Conservation (phyloP, 345 rosid species). For the Populus davidiana region DNA sequence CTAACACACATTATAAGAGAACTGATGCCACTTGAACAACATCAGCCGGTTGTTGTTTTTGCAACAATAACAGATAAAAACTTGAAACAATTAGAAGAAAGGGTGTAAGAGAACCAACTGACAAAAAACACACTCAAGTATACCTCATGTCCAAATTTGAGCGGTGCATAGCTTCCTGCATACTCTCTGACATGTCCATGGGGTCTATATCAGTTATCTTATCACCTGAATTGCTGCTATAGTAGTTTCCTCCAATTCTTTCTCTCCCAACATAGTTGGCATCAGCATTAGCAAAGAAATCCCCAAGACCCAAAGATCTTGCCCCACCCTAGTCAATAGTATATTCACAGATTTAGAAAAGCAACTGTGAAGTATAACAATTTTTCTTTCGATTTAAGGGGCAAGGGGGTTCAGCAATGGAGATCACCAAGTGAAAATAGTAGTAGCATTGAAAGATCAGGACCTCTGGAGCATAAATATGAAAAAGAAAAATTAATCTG, state of each 20-base stretch:
- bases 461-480: too few species aligned
- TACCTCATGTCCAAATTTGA: slow-evolving; percentile 95
- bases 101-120: slow-evolving; percentile 1
- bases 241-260: slow-evolving; percentile 42
- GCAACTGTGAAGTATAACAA: slow-evolving; percentile 6
- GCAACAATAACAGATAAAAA: too few species aligned
- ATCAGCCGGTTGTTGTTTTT: too few species aligned
- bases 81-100: background rate
- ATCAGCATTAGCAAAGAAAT: slow-evolving; percentile 71
- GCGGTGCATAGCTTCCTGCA: slow-evolving; percentile 97
- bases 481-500: too few species aligned
- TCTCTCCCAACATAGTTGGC: slow-evolving; percentile 53
- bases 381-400: background rate
- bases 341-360: slow-evolving; percentile 20
- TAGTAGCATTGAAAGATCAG: too few species aligned
- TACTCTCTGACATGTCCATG: slow-evolving; percentile 96
- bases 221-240: slow-evolving; percentile 35
- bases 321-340: slow-evolving; percentile 55
- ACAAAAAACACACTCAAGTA: slow-evolving; percentile 31
- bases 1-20: background rate
- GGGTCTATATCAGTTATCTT: slow-evolving; percentile 57
- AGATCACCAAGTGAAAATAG: too few species aligned
- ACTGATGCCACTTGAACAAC: too few species aligned
- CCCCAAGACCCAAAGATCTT: slow-evolving; percentile 65
- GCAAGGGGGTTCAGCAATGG: too few species aligned